Evolutionary conservation across 495 filamentous ascomycete species (phyloP).

Genomic region (Annulohypoxylon maeteangense): DNA sequence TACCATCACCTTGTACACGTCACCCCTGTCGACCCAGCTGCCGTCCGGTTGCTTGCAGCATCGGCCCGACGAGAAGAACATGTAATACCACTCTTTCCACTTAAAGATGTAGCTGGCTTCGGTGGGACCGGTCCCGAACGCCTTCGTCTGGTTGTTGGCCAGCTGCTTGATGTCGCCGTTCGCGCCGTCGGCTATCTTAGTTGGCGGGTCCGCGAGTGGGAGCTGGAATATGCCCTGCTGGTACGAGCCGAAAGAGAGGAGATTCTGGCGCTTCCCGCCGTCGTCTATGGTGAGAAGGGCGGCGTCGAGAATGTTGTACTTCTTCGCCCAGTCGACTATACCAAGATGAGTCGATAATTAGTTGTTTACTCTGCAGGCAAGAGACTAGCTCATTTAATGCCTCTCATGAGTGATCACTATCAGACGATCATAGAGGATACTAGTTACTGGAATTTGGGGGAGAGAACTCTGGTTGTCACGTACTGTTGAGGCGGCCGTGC

Average conservation of each 20-base stretch:
- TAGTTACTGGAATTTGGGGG: no score
- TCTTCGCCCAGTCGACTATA: conserved; percentile 58
- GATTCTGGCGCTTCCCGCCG: conserved; percentile 16
- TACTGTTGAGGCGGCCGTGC: conserved; percentile 59
- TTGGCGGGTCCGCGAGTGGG: conserved; percentile 53
- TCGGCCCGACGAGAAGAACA: conserved; percentile 69
- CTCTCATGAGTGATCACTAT: no score
- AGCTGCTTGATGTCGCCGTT: conserved; percentile 57
- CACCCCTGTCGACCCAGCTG: conserved; percentile 59
- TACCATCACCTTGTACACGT: conserved; percentile 72
- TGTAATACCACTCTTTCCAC: conserved; percentile 66
- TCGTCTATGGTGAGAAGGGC: conserved; percentile 63
- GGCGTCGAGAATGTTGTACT: conserved; percentile 76
- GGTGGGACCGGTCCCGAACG: conserved; percentile 49
- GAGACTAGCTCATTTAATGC: no score
- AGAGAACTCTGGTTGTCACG: no score
- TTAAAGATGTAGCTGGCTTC: conserved; percentile 69
- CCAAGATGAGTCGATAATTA: no score
- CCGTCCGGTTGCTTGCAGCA: conserved; percentile 65
- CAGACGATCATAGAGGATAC: no score
- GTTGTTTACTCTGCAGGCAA: no score
- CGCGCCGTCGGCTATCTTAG: conserved; percentile 5
- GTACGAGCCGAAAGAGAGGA: conserved; percentile 67
- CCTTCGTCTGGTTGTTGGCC: conserved; percentile 61
- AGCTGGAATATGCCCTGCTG: conserved; percentile 74